Base-by-base conservation (phyloP, 129 eudicot species). In the Flaveria linearis region DNA sequence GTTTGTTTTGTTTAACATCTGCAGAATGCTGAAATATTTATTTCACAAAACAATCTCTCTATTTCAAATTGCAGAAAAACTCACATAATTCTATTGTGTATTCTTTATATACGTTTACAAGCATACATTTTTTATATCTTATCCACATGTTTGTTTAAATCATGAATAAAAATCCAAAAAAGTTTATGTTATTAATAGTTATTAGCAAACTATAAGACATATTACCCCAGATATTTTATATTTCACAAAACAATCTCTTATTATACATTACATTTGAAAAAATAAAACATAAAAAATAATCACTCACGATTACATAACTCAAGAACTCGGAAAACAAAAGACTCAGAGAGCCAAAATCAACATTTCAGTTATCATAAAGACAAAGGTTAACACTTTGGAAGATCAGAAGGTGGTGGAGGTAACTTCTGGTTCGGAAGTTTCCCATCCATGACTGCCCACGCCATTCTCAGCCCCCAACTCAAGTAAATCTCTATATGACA, bases 381-480 rank as follows among this genome's bases (percentile, higher is more conserved):
- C 16, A 69, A 7, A n/a, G 14, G 50, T 11, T 39, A 17, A 64
- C 92, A 88, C 55, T 80, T 79, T 10, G 93, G 93, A 63, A 88
- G 93, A 86, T 88, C 93, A 8, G 83, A 78, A 14, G 93, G 93
- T 49, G 93, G 93, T 50, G 93, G 92, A 36, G 85, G 88, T 22
- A 88, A 66, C 74, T 85, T 88, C 66, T 88, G 93, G 62, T 74
- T 85, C 56, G 87, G 81, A 71, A 67, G 85, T 13, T 82, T 77
- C n/a, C 93, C 93, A 68, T 88, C 93, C 80, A 78, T 67, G 1
- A 88, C 93, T 2, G 75, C 82, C 93, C 93, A 88, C 0, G 85
- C 89, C 90, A 85, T 79, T 82, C 75, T 88, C 82, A 88, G 71
- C 11, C 90, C 93, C 93, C 93, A 86, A 7, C 90, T 86, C 60